Conservation (phyloP, 306 rosid species). For the Datisca glomerata region DNA sequence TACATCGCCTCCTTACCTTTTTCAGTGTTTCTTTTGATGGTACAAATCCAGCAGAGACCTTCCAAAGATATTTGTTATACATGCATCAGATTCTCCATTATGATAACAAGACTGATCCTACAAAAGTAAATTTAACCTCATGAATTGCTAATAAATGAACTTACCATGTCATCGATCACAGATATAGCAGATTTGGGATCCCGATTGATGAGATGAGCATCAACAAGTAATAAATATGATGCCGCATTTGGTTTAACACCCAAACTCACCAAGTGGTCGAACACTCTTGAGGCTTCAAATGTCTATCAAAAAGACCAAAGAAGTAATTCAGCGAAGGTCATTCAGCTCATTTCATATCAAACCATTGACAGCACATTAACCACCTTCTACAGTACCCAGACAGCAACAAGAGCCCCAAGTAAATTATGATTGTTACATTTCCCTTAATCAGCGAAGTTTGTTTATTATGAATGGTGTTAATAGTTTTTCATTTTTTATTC, state of each 20-base stretch:
- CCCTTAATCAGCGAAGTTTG: too few relatives aligned
- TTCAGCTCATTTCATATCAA: constrained; percentile 4
- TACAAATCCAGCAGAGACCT: constrained; percentile 64
- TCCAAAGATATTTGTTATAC: constrained; percentile 16
- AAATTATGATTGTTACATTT: too few relatives aligned
- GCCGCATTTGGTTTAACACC: constrained; percentile 72
- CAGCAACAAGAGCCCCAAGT: too few relatives aligned
- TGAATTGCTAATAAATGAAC: constrained; percentile 8
- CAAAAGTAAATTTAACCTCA: neutral
- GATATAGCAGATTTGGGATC: constrained; percentile 63
- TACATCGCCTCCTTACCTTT: constrained; percentile 65
- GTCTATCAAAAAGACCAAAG: constrained; percentile 40
- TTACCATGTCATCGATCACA: constrained; percentile 65
- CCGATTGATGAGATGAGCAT: constrained; percentile 76
- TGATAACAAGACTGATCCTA: neutral
- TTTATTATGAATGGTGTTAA: too few relatives aligned
- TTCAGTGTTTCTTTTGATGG: constrained; percentile 54
- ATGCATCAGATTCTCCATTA: constrained; percentile 12
- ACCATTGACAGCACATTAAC: neutral
- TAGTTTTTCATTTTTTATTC: too few relatives aligned
- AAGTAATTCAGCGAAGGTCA: constrained; percentile 7
- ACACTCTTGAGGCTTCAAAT: constrained; percentile 68
- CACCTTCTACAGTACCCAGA: too few relatives aligned
- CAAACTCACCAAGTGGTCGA: constrained; percentile 68
- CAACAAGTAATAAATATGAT: constrained; percentile 68